Conservation (phyloP, 2,329 filamentous ascomycete genomes). For the Aspergillus clavatus region DNA sequence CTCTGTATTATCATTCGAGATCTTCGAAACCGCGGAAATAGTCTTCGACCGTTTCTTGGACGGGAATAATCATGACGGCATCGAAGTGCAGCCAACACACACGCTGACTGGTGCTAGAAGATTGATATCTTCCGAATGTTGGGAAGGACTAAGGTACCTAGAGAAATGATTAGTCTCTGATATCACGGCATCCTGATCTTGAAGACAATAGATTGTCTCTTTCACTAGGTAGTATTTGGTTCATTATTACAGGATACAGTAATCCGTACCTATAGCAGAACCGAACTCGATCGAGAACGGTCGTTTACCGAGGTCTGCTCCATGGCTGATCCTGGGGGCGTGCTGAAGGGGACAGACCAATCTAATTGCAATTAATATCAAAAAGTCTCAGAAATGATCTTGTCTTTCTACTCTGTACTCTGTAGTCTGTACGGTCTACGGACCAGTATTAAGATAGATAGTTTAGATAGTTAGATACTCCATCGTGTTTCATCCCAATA, state of each 20-base stretch:
- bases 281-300: constrained; percentile 7
- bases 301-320: constrained; percentile 10
- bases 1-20: no score
- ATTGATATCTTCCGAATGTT: no score
- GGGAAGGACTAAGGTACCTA: no score
- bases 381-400: no score
- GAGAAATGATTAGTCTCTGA: background rate
- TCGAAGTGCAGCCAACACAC: no score
- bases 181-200: background rate
- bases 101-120: no score
- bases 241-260: background rate
- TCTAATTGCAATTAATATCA: no score
- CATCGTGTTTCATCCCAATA: background rate
- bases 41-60: no score
- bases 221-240: background rate
- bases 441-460: no score
- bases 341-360: no score
- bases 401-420: background rate
- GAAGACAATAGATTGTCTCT: background rate
- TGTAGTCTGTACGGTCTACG: background rate
- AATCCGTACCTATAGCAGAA: background rate
- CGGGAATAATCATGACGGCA: background rate
- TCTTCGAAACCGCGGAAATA: no score
- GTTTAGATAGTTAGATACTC: no score
- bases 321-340: background rate